A percentile compares a stretch with the other conserved stretches of the same genome.
Conservation (phyloP, 148 eudicot genomes). For the Diospyros kaki region DNA sequence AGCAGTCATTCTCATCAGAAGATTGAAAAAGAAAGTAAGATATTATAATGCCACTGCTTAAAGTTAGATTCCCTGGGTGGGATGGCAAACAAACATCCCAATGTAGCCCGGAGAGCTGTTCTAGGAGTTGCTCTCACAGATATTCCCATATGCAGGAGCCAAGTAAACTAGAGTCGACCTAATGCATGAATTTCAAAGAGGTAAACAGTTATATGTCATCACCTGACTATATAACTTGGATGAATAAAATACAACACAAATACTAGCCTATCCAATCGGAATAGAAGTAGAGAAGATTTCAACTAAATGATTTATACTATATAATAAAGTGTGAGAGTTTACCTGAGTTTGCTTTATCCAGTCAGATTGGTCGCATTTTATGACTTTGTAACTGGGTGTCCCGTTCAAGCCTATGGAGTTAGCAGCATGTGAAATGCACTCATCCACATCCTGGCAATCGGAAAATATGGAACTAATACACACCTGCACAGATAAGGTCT, state of each 20-base stretch:
- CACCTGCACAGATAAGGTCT: constrained; percentile 44
- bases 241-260: not conserved
- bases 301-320: not conserved
- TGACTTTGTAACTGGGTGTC: constrained; percentile 61
- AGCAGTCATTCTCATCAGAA: not conserved
- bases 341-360: constrained; percentile 90
- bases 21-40: not conserved
- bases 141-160: not conserved
- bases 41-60: not conserved
- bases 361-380: constrained; percentile 64
- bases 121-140: not conserved
- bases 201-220: not conserved
- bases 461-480: constrained; percentile 67
- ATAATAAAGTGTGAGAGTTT: not conserved
- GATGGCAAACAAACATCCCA: not conserved
- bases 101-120: not conserved
- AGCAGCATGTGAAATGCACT: constrained; percentile 72
- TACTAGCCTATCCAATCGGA: not conserved
- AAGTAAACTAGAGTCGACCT: not conserved
- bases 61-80: not conserved
- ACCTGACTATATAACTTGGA: not conserved
- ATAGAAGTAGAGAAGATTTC: too few relatives aligned
- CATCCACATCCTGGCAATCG: constrained; percentile 52
- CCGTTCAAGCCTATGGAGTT: constrained; percentile 77
- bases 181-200: not conserved